A percentile compares a stretch with the other conserved stretches of the same genome.
These are phyloP conservation scores for Vachellia pachyceras DNA, from an alignment of 306 rosid species.

Conservation along the genomic window DNA sequence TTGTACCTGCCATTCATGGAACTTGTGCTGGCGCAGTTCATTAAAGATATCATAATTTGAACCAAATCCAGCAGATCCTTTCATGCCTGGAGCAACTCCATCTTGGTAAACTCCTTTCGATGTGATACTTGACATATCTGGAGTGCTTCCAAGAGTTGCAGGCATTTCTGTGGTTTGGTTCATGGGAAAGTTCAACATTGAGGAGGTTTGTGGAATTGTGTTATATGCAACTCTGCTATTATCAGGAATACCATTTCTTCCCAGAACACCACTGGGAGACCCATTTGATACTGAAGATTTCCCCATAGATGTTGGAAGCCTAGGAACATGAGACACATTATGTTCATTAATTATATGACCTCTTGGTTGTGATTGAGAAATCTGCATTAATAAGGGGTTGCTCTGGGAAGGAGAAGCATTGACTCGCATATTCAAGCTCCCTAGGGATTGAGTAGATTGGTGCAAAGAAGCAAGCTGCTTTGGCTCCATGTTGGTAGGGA, in stretches of 20 bases:
- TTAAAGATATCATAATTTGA: constrained; percentile 79
- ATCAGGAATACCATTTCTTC: constrained; percentile 64
- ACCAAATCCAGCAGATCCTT: constrained; percentile 57
- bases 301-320: constrained; percentile 68
- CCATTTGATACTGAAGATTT: constrained; percentile 67
- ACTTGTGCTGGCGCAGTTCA: constrained; percentile 72
- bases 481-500: constrained; percentile 93
- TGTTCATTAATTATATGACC: constrained; percentile 69
- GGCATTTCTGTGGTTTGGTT: constrained; percentile 75
- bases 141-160: constrained; percentile 71
- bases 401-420: constrained; percentile 63
- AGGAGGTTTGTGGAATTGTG: constrained; percentile 61
- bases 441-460: constrained; percentile 77
- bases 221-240: constrained; percentile 59
- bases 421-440: constrained; percentile 71
- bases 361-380: constrained; percentile 73
- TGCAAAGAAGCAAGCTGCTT: constrained; percentile 88
- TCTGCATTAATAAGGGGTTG: constrained; percentile 71
- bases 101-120: constrained; percentile 68
- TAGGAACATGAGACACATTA: constrained; percentile 56
- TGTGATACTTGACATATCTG: constrained; percentile 61
- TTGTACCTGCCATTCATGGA: constrained; percentile 83
- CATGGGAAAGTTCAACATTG: constrained; percentile 73
- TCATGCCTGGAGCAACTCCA: constrained; percentile 64
- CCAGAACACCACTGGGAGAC: constrained; percentile 57